Percentiles rank a stretch among this genome's conserved stretches.
Evolutionary conservation across 257 asterid genomes (phyloP).

Genomic region (Fraxinus anomala): DNA sequence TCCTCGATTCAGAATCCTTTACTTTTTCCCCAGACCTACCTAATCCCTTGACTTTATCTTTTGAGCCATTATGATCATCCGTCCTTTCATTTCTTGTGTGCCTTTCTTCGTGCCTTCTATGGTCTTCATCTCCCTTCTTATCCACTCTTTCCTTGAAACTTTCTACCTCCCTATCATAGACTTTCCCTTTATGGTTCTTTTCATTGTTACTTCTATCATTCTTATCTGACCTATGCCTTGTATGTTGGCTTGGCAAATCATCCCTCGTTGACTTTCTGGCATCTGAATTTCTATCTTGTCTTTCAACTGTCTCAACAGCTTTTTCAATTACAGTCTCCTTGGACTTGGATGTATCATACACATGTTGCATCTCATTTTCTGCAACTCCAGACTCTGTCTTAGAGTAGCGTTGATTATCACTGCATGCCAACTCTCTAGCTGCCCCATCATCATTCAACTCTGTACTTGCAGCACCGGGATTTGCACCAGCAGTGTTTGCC

Average conservation of each 20-base stretch:
- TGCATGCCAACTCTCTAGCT: constrained; percentile 31
- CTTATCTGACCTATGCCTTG: constrained; percentile 48
- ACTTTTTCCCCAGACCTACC: constrained; percentile 55
- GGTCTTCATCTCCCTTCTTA: constrained; percentile 58
- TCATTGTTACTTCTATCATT: constrained; percentile 47
- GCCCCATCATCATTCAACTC: constrained; percentile 36
- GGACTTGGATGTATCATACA: constrained; percentile 31
- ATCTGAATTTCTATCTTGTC: constrained; percentile 40
- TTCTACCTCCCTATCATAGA: constrained; percentile 41
- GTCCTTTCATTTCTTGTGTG: constrained; percentile 46
- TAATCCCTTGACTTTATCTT: constrained; percentile 63
- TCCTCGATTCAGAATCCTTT: constrained; percentile 67
- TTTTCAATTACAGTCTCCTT: constrained; percentile 34
- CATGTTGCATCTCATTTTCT: constrained; percentile 38
- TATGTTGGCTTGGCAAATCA: constrained; percentile 35
- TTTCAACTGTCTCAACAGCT: constrained; percentile 45
- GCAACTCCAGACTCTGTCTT: constrained; percentile 34
- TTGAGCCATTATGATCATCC: constrained; percentile 49
- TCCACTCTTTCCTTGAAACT: constrained; percentile 45
- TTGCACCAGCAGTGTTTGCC: constrained; percentile 28
- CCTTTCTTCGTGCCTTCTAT: constrained; percentile 56
- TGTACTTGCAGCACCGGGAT: constrained; percentile 26
- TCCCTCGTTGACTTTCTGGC: constrained; percentile 36
- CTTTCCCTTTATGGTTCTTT: constrained; percentile 44
- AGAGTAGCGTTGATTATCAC: constrained; percentile 37